A percentile compares a stretch with the other conserved stretches of the same genome.
Conservation (phyloP, 768 basidiomycete species). For the Suillus hirtellus region DNA sequence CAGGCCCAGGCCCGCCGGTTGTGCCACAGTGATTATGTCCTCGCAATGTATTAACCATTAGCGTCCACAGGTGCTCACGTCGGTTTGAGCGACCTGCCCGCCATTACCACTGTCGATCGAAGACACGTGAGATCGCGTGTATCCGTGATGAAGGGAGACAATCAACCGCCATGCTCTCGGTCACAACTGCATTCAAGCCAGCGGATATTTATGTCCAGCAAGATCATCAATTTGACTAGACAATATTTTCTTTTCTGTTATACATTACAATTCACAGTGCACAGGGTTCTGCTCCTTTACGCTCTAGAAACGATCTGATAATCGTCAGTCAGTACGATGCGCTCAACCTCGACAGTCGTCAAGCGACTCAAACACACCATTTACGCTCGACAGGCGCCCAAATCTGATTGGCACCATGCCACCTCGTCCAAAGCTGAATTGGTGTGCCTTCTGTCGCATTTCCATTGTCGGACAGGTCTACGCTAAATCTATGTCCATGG, state of each 20-base stretch:
- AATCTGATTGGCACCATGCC: constrained; percentile 53
- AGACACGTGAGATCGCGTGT: too few relatives aligned
- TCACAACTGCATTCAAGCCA: too few relatives aligned
- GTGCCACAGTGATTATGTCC: neutral
- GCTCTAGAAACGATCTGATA: neutral
- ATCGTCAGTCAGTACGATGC: neutral
- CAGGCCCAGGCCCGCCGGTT: neutral
- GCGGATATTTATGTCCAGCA: constrained; percentile 2
- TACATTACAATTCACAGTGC: neutral
- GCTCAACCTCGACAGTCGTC: too few relatives aligned
- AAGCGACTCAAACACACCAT: neutral
- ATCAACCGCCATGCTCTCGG: too few relatives aligned
- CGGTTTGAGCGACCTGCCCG: neutral
- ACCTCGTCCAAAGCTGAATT: constrained; percentile 48
- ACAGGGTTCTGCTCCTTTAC: neutral
- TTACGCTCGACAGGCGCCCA: constrained; percentile 41
- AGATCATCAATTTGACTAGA: too few relatives aligned
- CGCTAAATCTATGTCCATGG: constrained; percentile 41
- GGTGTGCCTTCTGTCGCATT: constrained; percentile 44
- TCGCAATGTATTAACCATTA: neutral
- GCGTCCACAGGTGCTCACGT: neutral
- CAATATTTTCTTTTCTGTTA: neutral
- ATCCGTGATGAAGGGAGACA: neutral
- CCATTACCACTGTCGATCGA: neutral
- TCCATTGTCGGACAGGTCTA: constrained; percentile 52